Base-by-base conservation (phyloP, 73 alveolate genomes). In the Durusdinium trenchii region DNA sequence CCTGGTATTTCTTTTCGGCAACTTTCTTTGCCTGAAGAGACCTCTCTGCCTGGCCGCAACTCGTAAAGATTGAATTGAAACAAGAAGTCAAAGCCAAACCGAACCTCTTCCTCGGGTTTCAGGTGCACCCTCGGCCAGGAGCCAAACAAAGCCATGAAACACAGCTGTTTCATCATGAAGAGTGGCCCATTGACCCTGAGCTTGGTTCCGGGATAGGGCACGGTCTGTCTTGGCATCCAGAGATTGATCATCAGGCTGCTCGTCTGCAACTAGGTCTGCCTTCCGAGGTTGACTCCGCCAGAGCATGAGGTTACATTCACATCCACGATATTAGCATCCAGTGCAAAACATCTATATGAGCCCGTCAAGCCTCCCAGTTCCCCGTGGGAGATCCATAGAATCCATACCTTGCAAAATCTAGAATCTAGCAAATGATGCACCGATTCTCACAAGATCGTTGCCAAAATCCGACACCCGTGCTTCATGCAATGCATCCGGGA, bases 181-280 rank as follows among this genome's bases (percentile, higher is more conserved):
- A 46, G n/a, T 75, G 54, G 2, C 36, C 54, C 52, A 36, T 20
- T 10, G 10, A 35, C 85, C 46, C 75, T 84, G 42, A 84, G 94
- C 78, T 51, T 52, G 52, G 46, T 6, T 52, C 98, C 40, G 48
- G 57, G 98, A 57, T 10, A 30, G 61, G 45, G 67, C 98, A 61
- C 71, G 71, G 89, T 71, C 89, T 52, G 40, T 50, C 60, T 67
- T 87, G 50, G 89, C 98, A 2, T 67, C 89, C 98, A 87, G 71
- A 10, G 81, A 54, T n/a, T 89, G 89, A 2, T 79, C 78, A 36
- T 69, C 98, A 10, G 89, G 45, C 42, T 45, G 43, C 45, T 76
- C 98, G 36, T 91, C 98, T 26, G 47, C 71, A 38, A 91, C 43
- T 54, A 67, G 85, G 76, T 91, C 98, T 20, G 98, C 98, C 98